Evolutionary conservation across 345 rosid species (phyloP).

Genomic region (Eucalyptus camaldulensis): DNA sequence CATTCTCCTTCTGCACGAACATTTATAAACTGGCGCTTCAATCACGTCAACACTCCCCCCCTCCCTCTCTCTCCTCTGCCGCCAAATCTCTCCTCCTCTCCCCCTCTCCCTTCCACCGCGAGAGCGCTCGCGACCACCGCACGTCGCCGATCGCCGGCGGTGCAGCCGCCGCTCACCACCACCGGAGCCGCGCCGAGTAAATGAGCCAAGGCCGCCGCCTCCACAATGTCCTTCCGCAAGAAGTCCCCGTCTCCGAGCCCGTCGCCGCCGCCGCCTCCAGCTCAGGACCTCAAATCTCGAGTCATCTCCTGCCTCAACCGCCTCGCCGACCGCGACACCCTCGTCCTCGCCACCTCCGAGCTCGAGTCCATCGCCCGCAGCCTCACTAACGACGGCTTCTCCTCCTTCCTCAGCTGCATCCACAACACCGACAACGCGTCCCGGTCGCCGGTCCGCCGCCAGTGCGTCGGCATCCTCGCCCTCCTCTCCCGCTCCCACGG

Average conservation of each 20-base stretch:
- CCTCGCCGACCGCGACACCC: constrained; percentile 92
- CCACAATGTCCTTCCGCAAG: not conserved
- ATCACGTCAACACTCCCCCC: not conserved
- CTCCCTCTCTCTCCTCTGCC: not conserved
- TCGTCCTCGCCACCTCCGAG: constrained; percentile 65
- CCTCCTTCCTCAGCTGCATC: constrained; percentile 64
- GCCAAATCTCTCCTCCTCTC: not conserved
- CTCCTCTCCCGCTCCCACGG: constrained; percentile 76
- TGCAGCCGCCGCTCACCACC: not conserved
- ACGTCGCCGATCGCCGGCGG: not conserved
- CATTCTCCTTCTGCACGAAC: not conserved
- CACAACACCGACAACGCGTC: constrained; percentile 66
- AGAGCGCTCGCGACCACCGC: not conserved
- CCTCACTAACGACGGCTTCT: constrained; percentile 42
- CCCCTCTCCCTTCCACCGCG: not conserved
- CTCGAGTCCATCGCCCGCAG: constrained; percentile 71
- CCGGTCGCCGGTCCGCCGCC: constrained; percentile 67
- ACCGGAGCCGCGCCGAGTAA: not conserved
- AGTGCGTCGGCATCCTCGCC: constrained; percentile 64
- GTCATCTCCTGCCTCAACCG: constrained; percentile 81
- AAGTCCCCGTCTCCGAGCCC: not conserved
- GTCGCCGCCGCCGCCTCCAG: constrained; percentile 7
- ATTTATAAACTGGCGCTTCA: not conserved
- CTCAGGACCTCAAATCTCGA: constrained; percentile 46
- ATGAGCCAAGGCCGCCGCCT: not conserved